Evolutionary conservation across 2,329 filamentous ascomycete species (phyloP).

Genomic region (Cordyceps javanica): DNA sequence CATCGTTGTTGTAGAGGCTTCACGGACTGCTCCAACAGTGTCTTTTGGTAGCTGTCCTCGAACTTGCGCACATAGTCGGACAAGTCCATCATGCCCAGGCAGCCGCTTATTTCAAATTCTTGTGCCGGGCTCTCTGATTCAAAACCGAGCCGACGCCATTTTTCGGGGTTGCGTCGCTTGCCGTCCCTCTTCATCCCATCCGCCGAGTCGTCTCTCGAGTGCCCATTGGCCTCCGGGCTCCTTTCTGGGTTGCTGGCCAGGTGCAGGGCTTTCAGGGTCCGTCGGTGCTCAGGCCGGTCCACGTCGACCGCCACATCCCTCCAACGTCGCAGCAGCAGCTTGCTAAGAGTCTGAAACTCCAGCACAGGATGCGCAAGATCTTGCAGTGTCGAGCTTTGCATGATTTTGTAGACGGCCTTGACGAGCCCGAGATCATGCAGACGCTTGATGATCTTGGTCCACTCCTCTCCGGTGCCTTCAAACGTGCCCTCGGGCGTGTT

Average conservation of each 20-base stretch:
- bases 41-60: slow-evolving; percentile 87
- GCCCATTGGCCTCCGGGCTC: slow-evolving; percentile 31
- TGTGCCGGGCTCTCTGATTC: slow-evolving; percentile 79
- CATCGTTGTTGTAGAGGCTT: slow-evolving; percentile 67
- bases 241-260: slow-evolving; percentile 68
- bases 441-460: slow-evolving; percentile 91
- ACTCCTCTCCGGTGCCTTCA: slow-evolving; percentile 55
- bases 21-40: slow-evolving; percentile 81
- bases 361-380: slow-evolving; percentile 84
- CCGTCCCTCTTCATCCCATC: slow-evolving; percentile 51
- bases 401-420: slow-evolving; percentile 82
- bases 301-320: slow-evolving; percentile 76
- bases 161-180: slow-evolving; percentile 74
- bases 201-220: slow-evolving; percentile 30
- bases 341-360: slow-evolving; percentile 89
- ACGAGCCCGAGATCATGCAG: slow-evolving; percentile 91
- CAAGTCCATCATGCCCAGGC: slow-evolving; percentile 94
- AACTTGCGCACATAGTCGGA: slow-evolving; percentile 90
- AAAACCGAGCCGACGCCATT: slow-evolving; percentile 90
- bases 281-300: slow-evolving; percentile 80
- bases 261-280: slow-evolving; percentile 80
- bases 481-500: slow-evolving; percentile 31
- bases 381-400: slow-evolving; percentile 89
- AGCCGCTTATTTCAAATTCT: slow-evolving; percentile 83
- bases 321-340: slow-evolving; percentile 83